Percentiles rank a stretch among this genome's conserved stretches.
Evolutionary conservation across 1,284 basidiomycete species (phyloP).

Genomic region (Phaffia rhodozyma): DNA sequence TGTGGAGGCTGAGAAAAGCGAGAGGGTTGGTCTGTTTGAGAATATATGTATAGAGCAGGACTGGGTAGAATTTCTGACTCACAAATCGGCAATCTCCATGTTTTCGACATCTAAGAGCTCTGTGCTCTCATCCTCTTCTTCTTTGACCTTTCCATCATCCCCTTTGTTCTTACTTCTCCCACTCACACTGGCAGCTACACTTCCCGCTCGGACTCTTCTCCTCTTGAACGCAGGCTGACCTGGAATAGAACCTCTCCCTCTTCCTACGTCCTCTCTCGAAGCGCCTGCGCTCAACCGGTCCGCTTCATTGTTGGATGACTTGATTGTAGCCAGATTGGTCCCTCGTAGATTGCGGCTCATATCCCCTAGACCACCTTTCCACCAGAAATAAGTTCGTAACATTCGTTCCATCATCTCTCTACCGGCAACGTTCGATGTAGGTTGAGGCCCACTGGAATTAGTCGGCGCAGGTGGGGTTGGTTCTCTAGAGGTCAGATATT

Average conservation of each 20-base stretch:
- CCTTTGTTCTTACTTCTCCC: conserved; percentile 20
- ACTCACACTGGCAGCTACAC: conserved; percentile 18
- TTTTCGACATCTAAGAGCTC: conserved; percentile 44
- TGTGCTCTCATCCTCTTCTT: conserved; percentile 30
- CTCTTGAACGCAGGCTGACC: conserved; percentile 32
- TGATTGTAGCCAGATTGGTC: conserved; percentile 11
- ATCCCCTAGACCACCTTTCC: conserved; percentile 47
- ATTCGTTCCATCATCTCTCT: conserved; percentile 65
- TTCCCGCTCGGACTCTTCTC: conserved; percentile 31
- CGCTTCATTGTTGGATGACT: conserved; percentile 17
- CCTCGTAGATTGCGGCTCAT: conserved; percentile 20
- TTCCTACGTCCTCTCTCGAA: conserved; percentile 4
- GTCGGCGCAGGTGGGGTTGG: conserved; percentile 40
- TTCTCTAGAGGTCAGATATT: conserved; percentile 62
- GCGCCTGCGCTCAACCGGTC: background rate
- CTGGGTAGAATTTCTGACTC: conserved; percentile 27
- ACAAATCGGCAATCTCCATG: conserved; percentile 49
- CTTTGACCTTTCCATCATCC: conserved; percentile 21
- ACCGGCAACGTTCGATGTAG: conserved; percentile 35
- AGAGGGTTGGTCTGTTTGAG: background rate
- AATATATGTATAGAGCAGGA: no score
- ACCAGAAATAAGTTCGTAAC: conserved; percentile 60
- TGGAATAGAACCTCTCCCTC: conserved; percentile 1
- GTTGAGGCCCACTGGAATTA: conserved; percentile 37
- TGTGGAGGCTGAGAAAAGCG: conserved; percentile 2